Evolutionary conservation across 345 rosid species (phyloP).

Genomic region (Eucalyptus marginata): DNA sequence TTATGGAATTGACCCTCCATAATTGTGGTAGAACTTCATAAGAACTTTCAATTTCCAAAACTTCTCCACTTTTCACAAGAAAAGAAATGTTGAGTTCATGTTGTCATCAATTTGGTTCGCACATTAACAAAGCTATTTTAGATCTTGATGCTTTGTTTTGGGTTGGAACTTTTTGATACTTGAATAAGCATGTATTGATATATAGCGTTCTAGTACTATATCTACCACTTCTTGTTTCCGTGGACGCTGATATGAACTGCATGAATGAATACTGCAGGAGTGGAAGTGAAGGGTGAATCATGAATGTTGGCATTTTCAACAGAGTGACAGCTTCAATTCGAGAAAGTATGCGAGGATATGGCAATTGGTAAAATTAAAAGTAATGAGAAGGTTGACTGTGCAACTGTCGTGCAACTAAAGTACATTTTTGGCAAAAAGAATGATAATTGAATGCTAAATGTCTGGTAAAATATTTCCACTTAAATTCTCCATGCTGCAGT

Average conservation of each 20-base stretch:
- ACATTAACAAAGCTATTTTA: not conserved
- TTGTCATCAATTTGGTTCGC: not conserved
- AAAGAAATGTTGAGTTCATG: too few species aligned
- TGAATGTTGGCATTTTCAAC: too few species aligned
- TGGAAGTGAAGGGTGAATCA: too few species aligned
- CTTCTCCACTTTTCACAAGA: not conserved
- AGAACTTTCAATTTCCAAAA: not conserved
- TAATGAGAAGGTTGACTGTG: too few species aligned
- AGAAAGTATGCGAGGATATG: too few species aligned
- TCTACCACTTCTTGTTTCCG: not conserved
- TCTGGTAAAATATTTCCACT: too few species aligned
- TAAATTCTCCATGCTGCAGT: too few species aligned
- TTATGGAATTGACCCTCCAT: too few species aligned
- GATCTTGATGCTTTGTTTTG: not conserved
- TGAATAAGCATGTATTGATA: not conserved
- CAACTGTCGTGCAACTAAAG: not conserved
- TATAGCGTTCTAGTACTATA: rapidly evolving
- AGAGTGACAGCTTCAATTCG: rapidly evolving
- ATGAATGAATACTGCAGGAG: too few species aligned
- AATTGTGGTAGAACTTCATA: not conserved
- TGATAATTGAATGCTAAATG: not conserved
- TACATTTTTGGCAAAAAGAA: too few species aligned
- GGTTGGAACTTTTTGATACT: not conserved
- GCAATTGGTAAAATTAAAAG: too few species aligned
- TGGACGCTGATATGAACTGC: not conserved